phyloP scores from a whole-genome alignment of 2,329 filamentous ascomycete species.

The Calcarisporium arbuscula region DNA sequence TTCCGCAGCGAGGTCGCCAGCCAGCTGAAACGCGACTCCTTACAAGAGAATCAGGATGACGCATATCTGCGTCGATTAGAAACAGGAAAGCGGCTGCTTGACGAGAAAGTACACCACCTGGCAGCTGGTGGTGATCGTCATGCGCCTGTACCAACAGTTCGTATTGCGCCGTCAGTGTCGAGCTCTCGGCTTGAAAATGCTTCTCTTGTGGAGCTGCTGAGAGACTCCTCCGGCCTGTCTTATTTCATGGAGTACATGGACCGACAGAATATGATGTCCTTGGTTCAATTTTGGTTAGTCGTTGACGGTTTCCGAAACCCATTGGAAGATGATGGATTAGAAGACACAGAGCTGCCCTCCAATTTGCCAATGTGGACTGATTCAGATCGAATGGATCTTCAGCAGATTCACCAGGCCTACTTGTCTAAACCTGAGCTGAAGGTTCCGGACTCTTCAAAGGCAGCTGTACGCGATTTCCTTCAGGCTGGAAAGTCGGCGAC shows the following conservation, averaged over 20 bases:
- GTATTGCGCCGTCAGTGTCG: constrained; percentile 17
- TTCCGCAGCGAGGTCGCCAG: constrained; percentile 90
- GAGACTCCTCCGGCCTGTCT: constrained; percentile 82
- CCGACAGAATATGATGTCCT: constrained; percentile 72
- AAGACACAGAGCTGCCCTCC: constrained; percentile 58
- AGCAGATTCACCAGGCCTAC: constrained; percentile 88
- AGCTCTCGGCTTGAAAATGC: constrained; percentile 67
- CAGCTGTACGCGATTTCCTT: constrained; percentile 70
- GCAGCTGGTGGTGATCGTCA: constrained; percentile 57
- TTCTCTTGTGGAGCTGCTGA: constrained; percentile 76
- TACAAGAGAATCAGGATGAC: constrained; percentile 72
- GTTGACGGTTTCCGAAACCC: constrained; percentile 95
- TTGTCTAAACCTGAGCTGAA: constrained; percentile 76
- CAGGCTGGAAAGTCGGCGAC: constrained; percentile 70
- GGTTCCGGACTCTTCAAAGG: constrained; percentile 62
- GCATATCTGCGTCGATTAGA: constrained; percentile 85
- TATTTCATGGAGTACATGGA: constrained; percentile 99
- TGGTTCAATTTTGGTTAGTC: constrained; percentile 97
- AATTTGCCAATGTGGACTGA: constrained; percentile 67
- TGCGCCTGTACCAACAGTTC: constrained; percentile 17
- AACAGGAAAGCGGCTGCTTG: constrained; percentile 82
- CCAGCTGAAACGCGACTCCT: constrained; percentile 79
- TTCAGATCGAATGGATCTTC: constrained; percentile 79
- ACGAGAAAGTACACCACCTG: constrained; percentile 81
- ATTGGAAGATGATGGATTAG: constrained; percentile 66